phyloP scores from a whole-genome alignment of 768 basidiomycete species.

The Cyclocybe aegerita region DNA sequence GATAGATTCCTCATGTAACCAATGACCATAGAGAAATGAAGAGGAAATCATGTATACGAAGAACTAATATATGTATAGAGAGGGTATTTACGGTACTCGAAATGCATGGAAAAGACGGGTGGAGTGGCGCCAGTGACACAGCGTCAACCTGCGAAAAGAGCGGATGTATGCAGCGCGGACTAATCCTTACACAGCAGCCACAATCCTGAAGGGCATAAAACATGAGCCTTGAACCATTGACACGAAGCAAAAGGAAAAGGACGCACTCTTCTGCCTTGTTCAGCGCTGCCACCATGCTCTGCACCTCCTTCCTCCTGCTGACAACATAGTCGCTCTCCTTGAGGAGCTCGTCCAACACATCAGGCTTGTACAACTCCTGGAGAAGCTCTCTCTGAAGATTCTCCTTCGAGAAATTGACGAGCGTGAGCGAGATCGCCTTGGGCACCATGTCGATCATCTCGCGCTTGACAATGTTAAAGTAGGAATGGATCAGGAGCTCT shows the following conservation, averaged over 20 bases:
- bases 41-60: conserved; percentile 4
- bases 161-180: not conserved
- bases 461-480: conserved; percentile 97
- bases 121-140: conserved; percentile 2
- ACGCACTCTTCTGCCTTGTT: conserved; percentile 96
- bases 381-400: conserved; percentile 91
- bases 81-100: conserved; percentile 21
- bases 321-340: conserved; percentile 94
- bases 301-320: conserved; percentile 89
- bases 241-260: conserved; percentile 4
- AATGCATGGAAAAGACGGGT: conserved; percentile 1
- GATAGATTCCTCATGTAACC: not conserved
- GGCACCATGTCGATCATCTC: conserved; percentile 99
- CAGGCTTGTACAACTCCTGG: conserved; percentile 96
- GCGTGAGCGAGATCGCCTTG: conserved; percentile 88
- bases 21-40: not conserved
- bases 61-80: conserved; percentile 17
- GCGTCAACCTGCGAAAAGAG: not conserved
- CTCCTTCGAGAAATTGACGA: conserved; percentile 93
- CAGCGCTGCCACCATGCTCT: conserved; percentile 89
- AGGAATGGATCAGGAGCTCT: conserved; percentile 96
- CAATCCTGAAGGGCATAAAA: conserved; percentile 24
- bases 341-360: conserved; percentile 90
- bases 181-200: conserved; percentile 27
- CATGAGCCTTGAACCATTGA: conserved; percentile 1